Evolutionary conservation across 768 basidiomycete genomes (phyloP).

Genomic region (Suillus clintonianus): DNA sequence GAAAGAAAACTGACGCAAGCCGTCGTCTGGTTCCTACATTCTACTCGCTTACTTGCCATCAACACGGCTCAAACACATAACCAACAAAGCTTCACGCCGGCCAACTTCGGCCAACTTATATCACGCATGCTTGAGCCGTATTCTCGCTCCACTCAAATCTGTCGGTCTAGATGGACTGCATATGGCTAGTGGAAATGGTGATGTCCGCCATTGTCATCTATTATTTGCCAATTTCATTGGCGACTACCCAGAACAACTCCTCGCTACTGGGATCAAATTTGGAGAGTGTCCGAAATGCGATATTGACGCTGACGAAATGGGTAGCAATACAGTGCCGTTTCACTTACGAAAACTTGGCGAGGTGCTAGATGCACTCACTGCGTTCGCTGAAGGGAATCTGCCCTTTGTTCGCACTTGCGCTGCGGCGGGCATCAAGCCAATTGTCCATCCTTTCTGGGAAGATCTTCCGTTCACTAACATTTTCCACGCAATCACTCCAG

Average conservation of each 20-base stretch:
- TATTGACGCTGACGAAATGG: not conserved
- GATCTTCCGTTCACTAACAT: conserved; percentile 30
- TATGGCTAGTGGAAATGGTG: conserved; percentile 35
- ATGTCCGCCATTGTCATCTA: conserved; percentile 39
- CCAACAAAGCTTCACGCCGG: conserved; percentile 19
- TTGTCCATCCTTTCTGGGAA: conserved; percentile 24
- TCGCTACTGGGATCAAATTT: conserved; percentile 12
- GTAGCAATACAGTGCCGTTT: not conserved
- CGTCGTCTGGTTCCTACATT: not conserved
- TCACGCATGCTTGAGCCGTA: conserved; percentile 34
- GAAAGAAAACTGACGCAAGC: conserved; percentile 26
- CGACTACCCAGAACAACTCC: conserved; percentile 22
- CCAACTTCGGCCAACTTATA: conserved; percentile 36
- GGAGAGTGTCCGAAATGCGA: conserved; percentile 16
- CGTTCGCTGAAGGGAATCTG: not conserved
- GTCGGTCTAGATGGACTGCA: conserved; percentile 32
- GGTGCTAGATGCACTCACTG: not conserved
- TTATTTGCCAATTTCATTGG: conserved; percentile 18
- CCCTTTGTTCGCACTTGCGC: conserved; percentile 2
- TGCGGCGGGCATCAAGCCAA: conserved; percentile 15
- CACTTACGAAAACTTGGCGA: not conserved
- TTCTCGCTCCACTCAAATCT: conserved; percentile 29
- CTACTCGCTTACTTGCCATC: too few species aligned
- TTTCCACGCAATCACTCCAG: conserved; percentile 25
- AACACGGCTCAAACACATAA: not conserved